Conservation (phyloP, 371 early-diverging fungal species). For the Mortierella sp. region DNA sequence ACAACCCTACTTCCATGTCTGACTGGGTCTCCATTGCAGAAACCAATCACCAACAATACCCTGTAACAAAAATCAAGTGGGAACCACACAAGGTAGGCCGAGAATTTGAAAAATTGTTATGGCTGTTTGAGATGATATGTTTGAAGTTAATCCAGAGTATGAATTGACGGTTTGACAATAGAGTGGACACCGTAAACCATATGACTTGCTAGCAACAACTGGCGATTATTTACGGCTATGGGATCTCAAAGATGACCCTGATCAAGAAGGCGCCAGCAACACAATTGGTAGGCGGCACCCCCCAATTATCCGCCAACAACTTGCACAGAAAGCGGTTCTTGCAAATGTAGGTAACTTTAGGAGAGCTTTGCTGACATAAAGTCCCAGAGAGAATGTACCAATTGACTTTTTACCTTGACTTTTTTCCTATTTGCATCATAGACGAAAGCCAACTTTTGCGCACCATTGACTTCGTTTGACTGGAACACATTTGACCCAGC, state of each 20-base stretch:
- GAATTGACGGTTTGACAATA: constrained; percentile 18
- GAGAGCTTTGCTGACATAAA: background rate
- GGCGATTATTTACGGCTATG: constrained; percentile 91
- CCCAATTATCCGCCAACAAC: constrained; percentile 58
- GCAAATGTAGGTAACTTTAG: constrained; percentile 65
- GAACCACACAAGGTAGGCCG: constrained; percentile 77
- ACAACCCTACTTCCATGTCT: constrained; percentile 53
- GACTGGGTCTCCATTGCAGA: constrained; percentile 86
- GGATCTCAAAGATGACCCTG: constrained; percentile 80
- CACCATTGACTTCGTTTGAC: constrained; percentile 96
- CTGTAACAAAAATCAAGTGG: constrained; percentile 93
- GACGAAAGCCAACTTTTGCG: constrained; percentile 78
- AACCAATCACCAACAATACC: constrained; percentile 82
- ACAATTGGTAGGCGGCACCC: constrained; percentile 60
- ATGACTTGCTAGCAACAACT: constrained; percentile 88
- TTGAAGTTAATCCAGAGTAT: background rate
- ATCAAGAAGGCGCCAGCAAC: constrained; percentile 40
- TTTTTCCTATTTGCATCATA: constrained; percentile 31
- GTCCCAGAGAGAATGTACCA: background rate
- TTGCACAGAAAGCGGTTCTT: constrained; percentile 63
- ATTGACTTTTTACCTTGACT: background rate
- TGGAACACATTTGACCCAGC: constrained; percentile 93
- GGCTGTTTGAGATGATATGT: background rate
- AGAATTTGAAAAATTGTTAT: background rate
- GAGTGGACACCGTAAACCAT: constrained; percentile 60